Evolutionary conservation across 345 rosid genomes (phyloP), one percentile per base, ranked within the genome.

Genomic region (Eucalyptus tenuipes): DNA sequence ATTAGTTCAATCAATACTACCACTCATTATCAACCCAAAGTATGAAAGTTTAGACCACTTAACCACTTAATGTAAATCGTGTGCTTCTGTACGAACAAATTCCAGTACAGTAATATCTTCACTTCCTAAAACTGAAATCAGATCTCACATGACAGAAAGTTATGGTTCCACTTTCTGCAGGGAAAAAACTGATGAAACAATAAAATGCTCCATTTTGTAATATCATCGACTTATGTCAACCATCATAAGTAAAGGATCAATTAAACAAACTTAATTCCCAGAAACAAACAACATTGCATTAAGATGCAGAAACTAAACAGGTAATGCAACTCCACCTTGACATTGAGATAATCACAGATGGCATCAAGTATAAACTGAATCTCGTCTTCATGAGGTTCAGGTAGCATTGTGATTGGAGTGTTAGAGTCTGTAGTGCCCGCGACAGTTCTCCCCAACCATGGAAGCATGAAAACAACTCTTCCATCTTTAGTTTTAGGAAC

Each of bases 401-500:
- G 99, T 89, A 98, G 99, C 33, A 90, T 50, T 87, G 98, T 97
- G 90, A 98, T 97, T 80, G 90, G 29, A 33, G 99, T 95, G 90
- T 91, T 92, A 88, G 99, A 98, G 93, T 98, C 99, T 87, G 99
- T 98, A 68, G 99, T 98, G 29, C 99, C 99, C 50, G 99, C 99
- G 48, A 97, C 92, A 20, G 98, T 98, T 93, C 99, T 94, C 87
- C 99, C 99, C 95, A 96, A 89, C 99, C 99, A 97, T 13, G 99
- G 99, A 90, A 98, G 91, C 98, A 98, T 95, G 90, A 98, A 98
- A 90, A 98, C 95, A 64, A 98, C 98, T n/a, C 99, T 96, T 10
- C 99, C 99, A 91, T 98, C 99, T 93, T 97, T 96, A 31, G 99
- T 98, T 94, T 98, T 97, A 84, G 99, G 99, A 92, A 98, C 99